Evolutionary conservation across 2,329 filamentous ascomycete species (phyloP).

Genomic region (Apiospora koreana): DNA sequence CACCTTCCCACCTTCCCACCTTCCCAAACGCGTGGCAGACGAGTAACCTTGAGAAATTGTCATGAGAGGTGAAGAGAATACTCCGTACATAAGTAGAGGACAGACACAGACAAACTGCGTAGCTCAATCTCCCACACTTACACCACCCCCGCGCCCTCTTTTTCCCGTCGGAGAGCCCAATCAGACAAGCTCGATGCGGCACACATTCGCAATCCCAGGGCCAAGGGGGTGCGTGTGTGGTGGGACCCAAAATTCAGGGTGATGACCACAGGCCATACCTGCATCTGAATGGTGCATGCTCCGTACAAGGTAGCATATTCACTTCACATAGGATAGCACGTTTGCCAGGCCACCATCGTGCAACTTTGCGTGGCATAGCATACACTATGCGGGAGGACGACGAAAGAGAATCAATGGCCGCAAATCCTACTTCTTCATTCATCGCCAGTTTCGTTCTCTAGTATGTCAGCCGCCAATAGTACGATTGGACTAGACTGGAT

Average conservation of each 20-base stretch:
- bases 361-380: not conserved
- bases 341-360: not conserved
- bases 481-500: not conserved
- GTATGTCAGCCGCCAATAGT: not conserved
- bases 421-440: not conserved
- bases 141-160: not conserved
- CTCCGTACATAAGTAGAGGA: no score
- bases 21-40: not conserved
- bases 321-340: not conserved
- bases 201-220: not conserved
- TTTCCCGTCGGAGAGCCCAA: not conserved
- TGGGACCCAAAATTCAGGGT: conserved; percentile 1
- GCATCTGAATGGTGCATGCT: not conserved
- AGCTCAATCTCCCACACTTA: not conserved
- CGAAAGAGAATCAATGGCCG: not conserved
- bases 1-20: no score
- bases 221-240: not conserved
- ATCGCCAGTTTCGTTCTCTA: not conserved
- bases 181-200: not conserved
- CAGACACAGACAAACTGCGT: not conserved
- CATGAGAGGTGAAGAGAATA: not conserved
- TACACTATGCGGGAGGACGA: no score
- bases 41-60: not conserved
- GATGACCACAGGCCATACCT: conserved; percentile 3
- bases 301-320: not conserved